A percentile compares a stretch with the other conserved stretches of the same genome.
Evolutionary conservation across 257 asterid species (phyloP).

Genomic region (Ehretia macrophylla): DNA sequence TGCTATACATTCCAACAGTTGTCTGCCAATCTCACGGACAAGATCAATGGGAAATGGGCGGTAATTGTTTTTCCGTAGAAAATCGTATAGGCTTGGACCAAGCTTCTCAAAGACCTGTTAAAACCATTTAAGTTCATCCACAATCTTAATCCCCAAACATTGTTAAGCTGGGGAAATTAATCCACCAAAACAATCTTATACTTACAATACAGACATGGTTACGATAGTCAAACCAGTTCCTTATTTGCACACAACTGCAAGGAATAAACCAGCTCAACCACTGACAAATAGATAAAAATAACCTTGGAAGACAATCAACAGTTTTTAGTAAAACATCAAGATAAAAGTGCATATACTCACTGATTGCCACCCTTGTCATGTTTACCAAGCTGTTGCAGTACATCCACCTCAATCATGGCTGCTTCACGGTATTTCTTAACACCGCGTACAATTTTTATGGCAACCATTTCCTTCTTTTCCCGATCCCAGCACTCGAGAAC

Average conservation of each 20-base stretch:
- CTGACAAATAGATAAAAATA: slow-evolving; percentile 32
- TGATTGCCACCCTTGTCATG: slow-evolving; percentile 77
- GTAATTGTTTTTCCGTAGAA: slow-evolving; percentile 97
- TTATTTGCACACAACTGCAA: slow-evolving; percentile 99
- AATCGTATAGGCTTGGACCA: slow-evolving; percentile 98
- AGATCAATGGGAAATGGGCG: slow-evolving; percentile 97
- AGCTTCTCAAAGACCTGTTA: slow-evolving; percentile 98
- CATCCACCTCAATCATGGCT: slow-evolving; percentile 83
- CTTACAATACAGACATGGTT: slow-evolving; percentile 99
- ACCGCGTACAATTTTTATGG: slow-evolving; percentile 80
- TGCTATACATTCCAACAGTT: slow-evolving; percentile 98
- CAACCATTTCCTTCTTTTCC: slow-evolving; percentile 80
- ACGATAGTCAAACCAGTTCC: no score
- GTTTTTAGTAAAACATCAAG: no score
- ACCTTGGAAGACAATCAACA: slow-evolving; percentile 7
- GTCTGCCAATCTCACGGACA: slow-evolving; percentile 99
- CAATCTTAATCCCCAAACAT: no score
- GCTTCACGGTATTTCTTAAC: slow-evolving; percentile 85
- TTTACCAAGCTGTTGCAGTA: slow-evolving; percentile 85
- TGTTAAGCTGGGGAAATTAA: slow-evolving; percentile 63
- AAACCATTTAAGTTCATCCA: slow-evolving; percentile 72
- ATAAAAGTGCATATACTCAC: slow-evolving; percentile 41
- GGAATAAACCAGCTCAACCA: slow-evolving; percentile 85
- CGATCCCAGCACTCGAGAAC: slow-evolving; percentile 94
- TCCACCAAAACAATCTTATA: slow-evolving; percentile 67